Percentiles rank a stretch among this genome's conserved stretches.
phyloP scores from a whole-genome alignment of 495 filamentous ascomycete genomes.

The Arthonia radiata region DNA sequence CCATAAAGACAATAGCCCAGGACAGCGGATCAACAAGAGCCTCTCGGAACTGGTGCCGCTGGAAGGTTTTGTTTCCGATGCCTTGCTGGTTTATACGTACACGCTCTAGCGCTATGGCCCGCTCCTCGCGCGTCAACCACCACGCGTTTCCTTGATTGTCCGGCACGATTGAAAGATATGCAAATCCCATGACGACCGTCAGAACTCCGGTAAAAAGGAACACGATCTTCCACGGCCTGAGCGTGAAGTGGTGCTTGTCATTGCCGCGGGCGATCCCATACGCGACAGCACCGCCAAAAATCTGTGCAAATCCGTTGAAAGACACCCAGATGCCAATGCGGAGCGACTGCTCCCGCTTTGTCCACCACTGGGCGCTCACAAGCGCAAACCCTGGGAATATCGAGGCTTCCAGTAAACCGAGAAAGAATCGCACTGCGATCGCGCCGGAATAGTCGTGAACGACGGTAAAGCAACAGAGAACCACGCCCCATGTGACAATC shows the following conservation, averaged over 20 bases:
- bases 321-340: too few species aligned
- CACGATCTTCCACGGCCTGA: conserved; percentile 42
- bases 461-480: conserved; percentile 42
- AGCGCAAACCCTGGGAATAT: conserved; percentile 47
- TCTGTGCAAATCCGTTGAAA: conserved; percentile 40
- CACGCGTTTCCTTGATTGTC: conserved; percentile 22
- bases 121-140: conserved; percentile 22
- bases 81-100: conserved; percentile 41
- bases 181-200: conserved; percentile 38
- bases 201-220: conserved; percentile 38
- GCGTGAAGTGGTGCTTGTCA: conserved; percentile 11
- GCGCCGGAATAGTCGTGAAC: conserved; percentile 37
- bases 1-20: conserved; percentile 27
- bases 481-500: conserved; percentile 39
- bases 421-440: conserved; percentile 46
- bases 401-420: conserved; percentile 41
- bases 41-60: conserved; percentile 33
- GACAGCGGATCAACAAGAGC: conserved; percentile 33
- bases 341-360: too few species aligned
- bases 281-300: conserved; percentile 39
- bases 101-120: conserved; percentile 30
- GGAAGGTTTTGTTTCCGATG: conserved; percentile 45
- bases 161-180: conserved; percentile 21
- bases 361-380: conserved; percentile 39
- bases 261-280: conserved; percentile 34